Base-by-base conservation (phyloP, 2,329 filamentous ascomycete species). In the Aspergillus spinulosporus region DNA sequence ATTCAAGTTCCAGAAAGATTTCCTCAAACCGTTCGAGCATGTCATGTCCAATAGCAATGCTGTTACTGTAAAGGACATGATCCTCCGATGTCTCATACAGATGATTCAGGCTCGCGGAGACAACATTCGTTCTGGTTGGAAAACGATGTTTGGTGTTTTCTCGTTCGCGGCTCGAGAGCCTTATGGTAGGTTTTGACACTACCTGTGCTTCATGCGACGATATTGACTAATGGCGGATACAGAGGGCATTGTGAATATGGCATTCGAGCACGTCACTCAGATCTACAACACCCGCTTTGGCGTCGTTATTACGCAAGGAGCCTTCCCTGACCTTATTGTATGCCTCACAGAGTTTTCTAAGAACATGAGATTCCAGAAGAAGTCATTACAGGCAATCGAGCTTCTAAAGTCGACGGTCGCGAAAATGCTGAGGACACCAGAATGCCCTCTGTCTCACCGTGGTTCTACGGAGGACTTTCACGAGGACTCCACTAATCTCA, bases 1-100 rank as follows among this genome's bases (percentile, higher is more conserved):
- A 68, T 99, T 99, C 84, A 97, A 97, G 74, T 99, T 99, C 70
- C 94, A 99, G 68, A 99, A 99, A 72, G 93, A 99, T 71, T 99
- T 99, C 72, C 77, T 99, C 52, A 97, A 97, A 74, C 94, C 95
- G 0, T 99, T 99, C 66, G 93, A 99, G 76, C 91, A 97, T 72
- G 92, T 99, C 66, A 90, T 99, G 78, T 88, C 89, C 56, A 97
- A 99, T 72, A 94, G 92, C 42, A 90, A 82, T 61, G 91, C 94
- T 61, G 87, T 96, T 14, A 87, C 90, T 0, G 94, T 99, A 66
- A 99, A 99, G 74, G 94, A 99, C 66, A 93, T 99, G 88, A 91
- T 96, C 45, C 79, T 99, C 26, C 86, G 93, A 43, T 99, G 95
- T 70, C 79, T 99, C 59, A 95, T 97, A 55, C 95, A 99, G 74